These are phyloP conservation scores for Lenwebbia sp. DNA, from an alignment of 345 rosid genomes.

Conservation along the genomic window DNA sequence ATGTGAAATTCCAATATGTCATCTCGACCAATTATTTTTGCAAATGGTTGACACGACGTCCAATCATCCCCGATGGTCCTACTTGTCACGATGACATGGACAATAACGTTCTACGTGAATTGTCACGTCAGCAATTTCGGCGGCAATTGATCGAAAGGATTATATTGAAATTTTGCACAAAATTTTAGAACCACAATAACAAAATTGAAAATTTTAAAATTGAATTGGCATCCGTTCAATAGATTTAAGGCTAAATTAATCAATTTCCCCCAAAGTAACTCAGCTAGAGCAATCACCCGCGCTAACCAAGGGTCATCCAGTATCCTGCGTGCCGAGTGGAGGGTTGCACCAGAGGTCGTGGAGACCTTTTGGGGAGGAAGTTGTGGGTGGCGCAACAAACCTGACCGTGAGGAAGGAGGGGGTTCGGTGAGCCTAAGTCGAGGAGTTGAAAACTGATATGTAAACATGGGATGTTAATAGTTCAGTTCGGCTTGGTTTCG, in stretches of 20 bases:
- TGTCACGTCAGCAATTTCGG: fast-evolving
- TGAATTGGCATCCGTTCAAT: not conserved
- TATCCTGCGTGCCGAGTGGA: not conserved
- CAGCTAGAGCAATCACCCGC: not conserved
- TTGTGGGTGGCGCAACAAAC: too few relatives aligned
- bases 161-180: not conserved
- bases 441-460: not conserved
- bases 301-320: not conserved
- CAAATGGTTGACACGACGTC: fast-evolving
- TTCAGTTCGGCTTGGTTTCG: too few relatives aligned
- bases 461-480: too few relatives aligned
- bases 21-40: not conserved
- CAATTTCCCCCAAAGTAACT: not conserved
- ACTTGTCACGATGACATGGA: fast-evolving
- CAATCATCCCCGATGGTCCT: fast-evolving
- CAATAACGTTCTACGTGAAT: not conserved
- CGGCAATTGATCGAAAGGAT: fast-evolving
- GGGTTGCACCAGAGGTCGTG: not conserved
- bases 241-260: not conserved
- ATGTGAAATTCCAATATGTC: too few relatives aligned
- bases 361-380: too few relatives aligned
- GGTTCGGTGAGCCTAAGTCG: too few relatives aligned
- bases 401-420: too few relatives aligned
- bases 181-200: fast-evolving
- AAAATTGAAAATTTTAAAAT: fast-evolving